These are phyloP conservation scores for Sporisorium graminicola DNA, from an alignment of 1,284 basidiomycete genomes.

Conservation along the genomic window DNA sequence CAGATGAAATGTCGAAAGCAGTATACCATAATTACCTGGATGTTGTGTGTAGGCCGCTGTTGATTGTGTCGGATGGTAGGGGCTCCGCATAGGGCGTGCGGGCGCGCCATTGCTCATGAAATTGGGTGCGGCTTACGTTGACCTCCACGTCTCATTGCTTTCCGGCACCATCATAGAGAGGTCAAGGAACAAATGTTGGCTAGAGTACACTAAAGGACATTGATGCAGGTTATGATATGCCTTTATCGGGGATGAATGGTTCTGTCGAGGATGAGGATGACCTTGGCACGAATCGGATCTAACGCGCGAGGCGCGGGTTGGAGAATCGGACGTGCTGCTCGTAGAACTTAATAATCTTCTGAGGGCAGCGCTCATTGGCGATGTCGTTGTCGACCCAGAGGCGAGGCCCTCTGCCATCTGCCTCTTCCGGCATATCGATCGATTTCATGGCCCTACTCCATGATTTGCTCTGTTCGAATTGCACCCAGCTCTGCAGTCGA, in stretches of 20 bases:
- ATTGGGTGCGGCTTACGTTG: no score
- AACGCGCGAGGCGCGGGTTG: slow-evolving; percentile 14
- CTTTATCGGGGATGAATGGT: background rate
- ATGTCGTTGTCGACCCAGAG: slow-evolving; percentile 42
- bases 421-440: slow-evolving; percentile 7
- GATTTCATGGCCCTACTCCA: slow-evolving; percentile 20
- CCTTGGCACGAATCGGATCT: background rate
- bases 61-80: no score
- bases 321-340: slow-evolving; percentile 45
- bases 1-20: no score
- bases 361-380: slow-evolving; percentile 46
- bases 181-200: background rate
- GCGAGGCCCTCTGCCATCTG: slow-evolving; percentile 9
- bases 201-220: background rate
- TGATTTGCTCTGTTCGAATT: slow-evolving; percentile 14
- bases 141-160: background rate
- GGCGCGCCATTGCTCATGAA: no score
- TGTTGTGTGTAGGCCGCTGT: no score
- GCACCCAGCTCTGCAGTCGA: slow-evolving; percentile 32
- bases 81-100: no score
- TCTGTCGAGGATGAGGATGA: background rate
- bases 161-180: background rate
- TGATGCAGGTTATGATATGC: no score
- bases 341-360: slow-evolving; percentile 56
- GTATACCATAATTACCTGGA: no score